Evolutionary conservation across 2,329 filamentous ascomycete genomes (phyloP), one percentile per base, ranked within the genome.

Genomic region (Colletotrichum sp.): DNA sequence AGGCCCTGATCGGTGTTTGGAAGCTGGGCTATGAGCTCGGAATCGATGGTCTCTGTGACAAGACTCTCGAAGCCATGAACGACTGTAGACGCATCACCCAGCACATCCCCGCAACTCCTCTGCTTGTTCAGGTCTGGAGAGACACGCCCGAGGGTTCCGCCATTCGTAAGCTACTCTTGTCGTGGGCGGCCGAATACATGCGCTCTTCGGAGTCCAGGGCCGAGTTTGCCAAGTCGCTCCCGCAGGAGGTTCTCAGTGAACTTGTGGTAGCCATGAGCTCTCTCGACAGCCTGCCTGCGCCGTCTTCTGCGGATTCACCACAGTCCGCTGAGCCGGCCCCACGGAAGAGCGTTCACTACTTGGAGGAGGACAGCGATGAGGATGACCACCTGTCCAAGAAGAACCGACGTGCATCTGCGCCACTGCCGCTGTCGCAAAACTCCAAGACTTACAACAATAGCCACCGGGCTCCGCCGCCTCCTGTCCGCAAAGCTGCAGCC

Each of bases 141-240:
- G 90, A 92, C 68, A 92, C 91, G 0, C 90, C 90, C 0, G 90
- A 91, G 77, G 91, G 90, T 10, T 92, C 91, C 4, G 88, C 90
- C 1, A 90, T 93, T 65, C 87, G 91, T 52, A 86, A 87, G 76
- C 88, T 93, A 49, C 87, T 93, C 16, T 84, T 93, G 5, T 88
- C 86, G 13, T 93, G 92, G 92, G 90, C 91, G 2, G 91, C 90
- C 30, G 91, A 93, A 81, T 93, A 93, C 79, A 91, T 93, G 84
- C 85, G 90, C 57, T 89, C 89, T 1, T 91, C 90, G 5, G 88
- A 91, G 26, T 86, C 87, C 2, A 87, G 90, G 21, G 86, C 88
- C 10, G 89, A 91, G 76, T 93, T 93, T 79, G 91, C 90, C 59
- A 90, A 89, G 79, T 90, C 90, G 0, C 86, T 93, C 5, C 91